Evolutionary conservation across 441 rosid species (phyloP), one percentile per base, ranked within the genome.

Genomic region (Bocquillonia castaneifolia): DNA sequence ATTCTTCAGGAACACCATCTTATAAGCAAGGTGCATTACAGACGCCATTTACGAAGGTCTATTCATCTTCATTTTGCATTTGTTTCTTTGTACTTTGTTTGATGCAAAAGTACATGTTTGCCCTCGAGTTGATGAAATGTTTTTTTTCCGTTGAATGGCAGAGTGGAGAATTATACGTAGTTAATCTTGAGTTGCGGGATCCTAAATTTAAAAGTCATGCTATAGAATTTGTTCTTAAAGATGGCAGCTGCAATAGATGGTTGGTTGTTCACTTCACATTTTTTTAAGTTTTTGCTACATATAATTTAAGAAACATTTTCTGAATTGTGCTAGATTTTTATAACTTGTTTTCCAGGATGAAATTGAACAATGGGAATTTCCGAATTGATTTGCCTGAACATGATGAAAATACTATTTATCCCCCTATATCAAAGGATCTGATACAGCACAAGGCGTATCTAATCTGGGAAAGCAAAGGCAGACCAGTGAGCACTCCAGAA

Each of bases 191-290:
- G 82, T 71, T 82, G 74, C 78, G 83, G 67, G 90, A 84, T 70
- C 83, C 84, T 61, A 82, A 68, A 66, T 67, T 85, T n/a, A n/a
- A n/a, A n/a, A n/a, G n/a, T 57, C 80, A 59, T 17, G 84, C 82
- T 61, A 72, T 85, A 74, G 90, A 85, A 76, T 87, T 87, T 82
- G 83, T 84, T 47, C 74, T 87, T 75, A 87, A 87, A 78, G 90
- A 85, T 81, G 83, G 85, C 68, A 70, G 74, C 68, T 81, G 72
- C 50, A 83, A 82, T 69, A 76, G 88, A 82, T 88, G 89, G 91
- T 84, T 57, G 13, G 71, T 69, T 22, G 53, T 64, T 64, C 70
- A 42, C 36, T 65, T 68, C 6, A 48, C 17, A 68, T 61, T 65
- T 42, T 51, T 18, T 40, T n/a, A n/a, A n/a, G n/a, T 54, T 44